phyloP scores from a whole-genome alignment of 163 green algal genomes.

The Scenedesmus sp. region DNA sequence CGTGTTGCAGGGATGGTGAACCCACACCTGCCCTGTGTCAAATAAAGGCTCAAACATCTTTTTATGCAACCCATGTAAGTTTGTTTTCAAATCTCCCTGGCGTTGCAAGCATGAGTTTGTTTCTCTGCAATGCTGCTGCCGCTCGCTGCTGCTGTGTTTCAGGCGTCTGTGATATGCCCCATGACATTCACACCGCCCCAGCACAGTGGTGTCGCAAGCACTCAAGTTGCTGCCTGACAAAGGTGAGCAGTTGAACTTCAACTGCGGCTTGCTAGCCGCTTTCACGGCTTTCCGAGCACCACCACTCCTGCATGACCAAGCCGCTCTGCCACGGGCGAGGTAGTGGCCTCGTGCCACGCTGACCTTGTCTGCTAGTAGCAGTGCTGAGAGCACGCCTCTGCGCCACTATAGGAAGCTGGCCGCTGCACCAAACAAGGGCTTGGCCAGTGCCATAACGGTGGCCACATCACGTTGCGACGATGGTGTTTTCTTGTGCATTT shows the following conservation, averaged over 20 bases:
- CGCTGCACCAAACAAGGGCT: constrained; percentile 8
- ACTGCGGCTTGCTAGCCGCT: too few relatives aligned
- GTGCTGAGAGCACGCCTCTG: constrained; percentile 60
- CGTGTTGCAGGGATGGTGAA: constrained; percentile 64
- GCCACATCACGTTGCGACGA: too few relatives aligned
- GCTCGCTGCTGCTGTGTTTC: not conserved
- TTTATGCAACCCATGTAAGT: too few relatives aligned
- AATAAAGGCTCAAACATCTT: constrained; percentile 49
- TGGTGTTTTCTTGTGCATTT: not conserved
- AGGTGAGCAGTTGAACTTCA: too few relatives aligned
- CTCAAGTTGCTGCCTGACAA: too few relatives aligned
- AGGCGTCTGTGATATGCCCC: not conserved
- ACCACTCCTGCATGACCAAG: constrained; percentile 42
- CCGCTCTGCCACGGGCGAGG: constrained; percentile 79
- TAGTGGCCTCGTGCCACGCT: constrained; percentile 58
- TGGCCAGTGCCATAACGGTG: constrained; percentile 55
- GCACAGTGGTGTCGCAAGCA: too few relatives aligned
- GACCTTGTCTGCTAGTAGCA: constrained; percentile 69
- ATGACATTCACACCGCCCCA: not conserved
- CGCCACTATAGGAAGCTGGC: constrained; percentile 77
- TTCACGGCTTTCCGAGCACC: too few relatives aligned
- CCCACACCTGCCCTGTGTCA: constrained; percentile 57
- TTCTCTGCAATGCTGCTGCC: too few relatives aligned
- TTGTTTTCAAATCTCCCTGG: too few relatives aligned
- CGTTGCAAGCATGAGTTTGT: too few relatives aligned